Evolutionary conservation across 2,329 filamentous ascomycete species (phyloP).

Genomic region (Cladosporium velox): DNA sequence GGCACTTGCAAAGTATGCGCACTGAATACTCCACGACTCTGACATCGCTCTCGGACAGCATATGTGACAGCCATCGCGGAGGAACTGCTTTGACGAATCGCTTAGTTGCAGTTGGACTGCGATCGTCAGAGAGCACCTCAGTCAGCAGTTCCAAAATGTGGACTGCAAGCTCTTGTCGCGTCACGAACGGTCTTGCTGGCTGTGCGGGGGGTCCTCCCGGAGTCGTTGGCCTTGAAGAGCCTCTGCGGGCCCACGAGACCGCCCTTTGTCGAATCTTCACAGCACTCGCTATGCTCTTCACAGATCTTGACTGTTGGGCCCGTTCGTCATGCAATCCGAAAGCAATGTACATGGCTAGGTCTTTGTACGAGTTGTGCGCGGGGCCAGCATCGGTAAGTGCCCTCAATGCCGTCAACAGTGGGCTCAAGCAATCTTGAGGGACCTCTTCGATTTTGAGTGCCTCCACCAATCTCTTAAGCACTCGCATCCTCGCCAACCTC

Average conservation of each 20-base stretch:
- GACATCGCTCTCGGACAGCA: slow-evolving; percentile 82
- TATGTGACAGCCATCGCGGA: slow-evolving; percentile 77
- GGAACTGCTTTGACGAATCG: slow-evolving; percentile 94
- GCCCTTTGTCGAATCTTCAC: slow-evolving; percentile 33
- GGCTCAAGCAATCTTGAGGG: slow-evolving; percentile 67
- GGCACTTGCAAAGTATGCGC: slow-evolving; percentile 79
- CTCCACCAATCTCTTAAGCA: slow-evolving; percentile 86
- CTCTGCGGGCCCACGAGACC: slow-evolving; percentile 33
- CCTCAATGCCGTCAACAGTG: slow-evolving; percentile 78
- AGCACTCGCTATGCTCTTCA: slow-evolving; percentile 32
- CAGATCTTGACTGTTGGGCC: slow-evolving; percentile 32
- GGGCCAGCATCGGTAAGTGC: slow-evolving; percentile 78
- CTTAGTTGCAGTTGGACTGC: slow-evolving; percentile 30
- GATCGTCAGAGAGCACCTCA: slow-evolving; percentile 31
- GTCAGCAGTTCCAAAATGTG: slow-evolving; percentile 33
- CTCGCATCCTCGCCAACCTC: slow-evolving; percentile 84
- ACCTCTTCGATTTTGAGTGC: slow-evolving; percentile 85
- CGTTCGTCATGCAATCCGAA: slow-evolving; percentile 76
- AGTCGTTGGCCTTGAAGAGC: slow-evolving; percentile 31
- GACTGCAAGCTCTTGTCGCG: slow-evolving; percentile 35
- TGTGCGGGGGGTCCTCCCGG: slow-evolving; percentile 26
- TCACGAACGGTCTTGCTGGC: slow-evolving; percentile 23
- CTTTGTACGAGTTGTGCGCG: slow-evolving; percentile 80
- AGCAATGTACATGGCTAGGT: slow-evolving; percentile 87
- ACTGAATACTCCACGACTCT: slow-evolving; percentile 78